Conservation (phyloP, 1,284 basidiomycete species). For the Trichosporon inkin region DNA sequence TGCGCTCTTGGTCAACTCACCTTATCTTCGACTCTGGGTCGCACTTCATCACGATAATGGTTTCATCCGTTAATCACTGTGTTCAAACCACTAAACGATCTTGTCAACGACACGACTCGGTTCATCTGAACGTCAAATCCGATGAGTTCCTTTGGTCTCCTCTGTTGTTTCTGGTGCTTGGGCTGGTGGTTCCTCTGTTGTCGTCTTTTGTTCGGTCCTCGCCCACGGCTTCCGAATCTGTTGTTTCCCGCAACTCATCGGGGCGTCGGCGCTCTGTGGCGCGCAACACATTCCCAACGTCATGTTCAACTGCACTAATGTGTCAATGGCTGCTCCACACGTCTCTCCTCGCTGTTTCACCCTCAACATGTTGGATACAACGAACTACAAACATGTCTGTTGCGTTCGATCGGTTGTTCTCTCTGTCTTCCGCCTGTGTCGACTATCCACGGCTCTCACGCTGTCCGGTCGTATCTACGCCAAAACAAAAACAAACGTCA, state of each 20-base stretch:
- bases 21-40: not conserved
- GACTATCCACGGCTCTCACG: not conserved
- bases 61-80: not conserved
- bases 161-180: constrained; percentile 6
- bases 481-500: constrained; percentile 1
- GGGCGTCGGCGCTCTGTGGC: not conserved
- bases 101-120: constrained; percentile 5
- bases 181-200: constrained; percentile 9
- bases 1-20: constrained; percentile 2
- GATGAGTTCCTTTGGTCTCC: not conserved
- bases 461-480: not conserved
- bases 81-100: constrained; percentile 3
- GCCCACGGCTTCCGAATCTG: not conserved
- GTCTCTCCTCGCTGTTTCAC: not conserved
- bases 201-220: not conserved
- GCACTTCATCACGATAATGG: constrained; percentile 3
- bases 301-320: constrained; percentile 1
- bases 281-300: not conserved
- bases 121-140: constrained; percentile 1
- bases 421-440: not conserved
- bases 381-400: constrained; percentile 6
- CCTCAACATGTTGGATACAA: not conserved
- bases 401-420: not conserved
- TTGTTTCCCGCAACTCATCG: constrained; percentile 1
- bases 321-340: constrained; percentile 1